Evolutionary conservation across 139 green algal species (phyloP).

Genomic region (Coccomyxa sp.): DNA sequence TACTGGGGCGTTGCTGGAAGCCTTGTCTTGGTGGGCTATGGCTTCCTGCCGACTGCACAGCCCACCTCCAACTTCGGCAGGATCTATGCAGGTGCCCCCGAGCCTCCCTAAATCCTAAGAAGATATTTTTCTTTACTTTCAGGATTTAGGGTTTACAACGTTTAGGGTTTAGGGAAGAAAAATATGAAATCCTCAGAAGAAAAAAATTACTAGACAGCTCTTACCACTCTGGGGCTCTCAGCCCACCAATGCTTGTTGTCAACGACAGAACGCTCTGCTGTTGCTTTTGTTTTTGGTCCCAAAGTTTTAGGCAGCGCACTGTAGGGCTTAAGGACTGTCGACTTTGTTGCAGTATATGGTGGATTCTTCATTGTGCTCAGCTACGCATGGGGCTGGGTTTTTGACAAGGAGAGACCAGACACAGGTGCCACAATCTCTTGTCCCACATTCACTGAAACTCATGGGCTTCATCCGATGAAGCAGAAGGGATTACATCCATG

Average conservation of each 20-base stretch:
- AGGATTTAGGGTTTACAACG: too few relatives aligned
- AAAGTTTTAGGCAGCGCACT: too few relatives aligned
- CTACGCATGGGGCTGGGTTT: slow-evolving; percentile 75
- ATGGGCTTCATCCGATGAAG: background rate
- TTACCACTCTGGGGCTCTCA: too few relatives aligned
- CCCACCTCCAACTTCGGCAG: slow-evolving; percentile 55
- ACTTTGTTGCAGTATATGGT: slow-evolving; percentile 57
- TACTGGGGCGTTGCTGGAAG: slow-evolving; percentile 30
- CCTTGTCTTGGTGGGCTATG: slow-evolving; percentile 62
- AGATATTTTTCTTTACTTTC: too few relatives aligned
- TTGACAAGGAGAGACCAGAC: slow-evolving; percentile 70
- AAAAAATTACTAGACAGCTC: too few relatives aligned
- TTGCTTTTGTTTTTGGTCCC: too few relatives aligned
- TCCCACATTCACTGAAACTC: background rate
- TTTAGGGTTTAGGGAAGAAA: too few relatives aligned
- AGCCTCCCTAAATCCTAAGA: too few relatives aligned
- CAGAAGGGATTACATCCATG: background rate
- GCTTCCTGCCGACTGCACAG: slow-evolving; percentile 74
- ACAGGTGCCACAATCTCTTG: slow-evolving; percentile 6
- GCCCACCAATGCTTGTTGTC: too few relatives aligned
- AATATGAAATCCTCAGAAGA: too few relatives aligned
- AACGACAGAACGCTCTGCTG: too few relatives aligned
- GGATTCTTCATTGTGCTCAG: slow-evolving; percentile 82
- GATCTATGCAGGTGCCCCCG: slow-evolving; percentile 44
- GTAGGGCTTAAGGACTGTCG: too few relatives aligned